phyloP scores from a whole-genome alignment of 1,284 basidiomycete genomes.

The Salmacisia buchloeana region DNA sequence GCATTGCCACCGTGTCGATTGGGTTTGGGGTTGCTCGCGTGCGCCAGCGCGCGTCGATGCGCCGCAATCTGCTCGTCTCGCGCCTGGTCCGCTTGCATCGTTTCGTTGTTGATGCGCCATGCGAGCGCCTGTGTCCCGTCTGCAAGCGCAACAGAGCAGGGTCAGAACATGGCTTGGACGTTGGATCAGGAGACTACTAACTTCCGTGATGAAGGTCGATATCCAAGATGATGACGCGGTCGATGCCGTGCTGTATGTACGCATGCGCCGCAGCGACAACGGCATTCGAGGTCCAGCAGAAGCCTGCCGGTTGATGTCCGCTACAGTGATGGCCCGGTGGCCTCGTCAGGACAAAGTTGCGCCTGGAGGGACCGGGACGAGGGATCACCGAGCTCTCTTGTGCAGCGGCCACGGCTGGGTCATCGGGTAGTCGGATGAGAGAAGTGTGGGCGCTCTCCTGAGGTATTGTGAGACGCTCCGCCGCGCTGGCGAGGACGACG shows the following conservation, averaged over 20 bases:
- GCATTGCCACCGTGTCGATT: no score
- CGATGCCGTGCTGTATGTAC: slow-evolving; percentile 73
- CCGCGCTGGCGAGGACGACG: slow-evolving; percentile 26
- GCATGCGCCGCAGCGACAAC: slow-evolving; percentile 84
- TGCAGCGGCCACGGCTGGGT: neutral
- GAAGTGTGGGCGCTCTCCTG: neutral
- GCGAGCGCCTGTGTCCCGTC: slow-evolving; percentile 88
- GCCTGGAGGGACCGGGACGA: slow-evolving; percentile 21
- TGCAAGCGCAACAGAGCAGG: slow-evolving; percentile 51
- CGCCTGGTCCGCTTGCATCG: slow-evolving; percentile 50
- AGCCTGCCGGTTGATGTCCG: slow-evolving; percentile 63
- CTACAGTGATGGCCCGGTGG: slow-evolving; percentile 51
- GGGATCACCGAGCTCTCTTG: neutral
- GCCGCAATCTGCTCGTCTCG: slow-evolving; percentile 28
- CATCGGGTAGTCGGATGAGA: neutral
- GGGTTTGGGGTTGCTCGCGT: neutral
- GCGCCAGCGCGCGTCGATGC: neutral
- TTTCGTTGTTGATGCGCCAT: slow-evolving; percentile 87
- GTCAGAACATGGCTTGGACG: neutral
- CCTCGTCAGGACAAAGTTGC: slow-evolving; percentile 45
- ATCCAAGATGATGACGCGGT: slow-evolving; percentile 79
- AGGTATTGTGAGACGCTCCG: neutral
- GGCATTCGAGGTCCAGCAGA: slow-evolving; percentile 89
- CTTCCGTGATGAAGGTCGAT: slow-evolving; percentile 79
- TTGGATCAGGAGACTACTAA: neutral